A percentile compares a stretch with the other conserved stretches of the same genome.
Evolutionary conservation across 1,284 basidiomycete species (phyloP).

Genomic region (Leccinum pachyderme): DNA sequence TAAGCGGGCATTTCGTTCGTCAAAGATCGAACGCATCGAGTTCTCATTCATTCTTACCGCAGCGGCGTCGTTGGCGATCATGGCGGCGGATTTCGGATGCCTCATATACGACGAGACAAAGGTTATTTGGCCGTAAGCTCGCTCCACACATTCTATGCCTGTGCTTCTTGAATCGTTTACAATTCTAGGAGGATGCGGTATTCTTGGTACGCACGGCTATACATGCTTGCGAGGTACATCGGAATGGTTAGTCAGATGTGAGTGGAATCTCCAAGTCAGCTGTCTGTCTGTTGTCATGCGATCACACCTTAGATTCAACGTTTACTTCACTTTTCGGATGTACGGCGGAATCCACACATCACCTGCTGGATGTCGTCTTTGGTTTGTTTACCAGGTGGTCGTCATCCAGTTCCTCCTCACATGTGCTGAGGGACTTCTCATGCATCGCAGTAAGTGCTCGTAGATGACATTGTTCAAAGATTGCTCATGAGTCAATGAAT

Average conservation of each 20-base stretch:
- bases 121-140: slow-evolving; percentile 12
- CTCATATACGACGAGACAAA: slow-evolving; percentile 10
- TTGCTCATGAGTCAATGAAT: neutral
- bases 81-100: slow-evolving; percentile 10
- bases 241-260: slow-evolving; percentile 14
- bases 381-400: slow-evolving; percentile 14
- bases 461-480: neutral
- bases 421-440: slow-evolving; percentile 5
- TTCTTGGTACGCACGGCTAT: slow-evolving; percentile 5
- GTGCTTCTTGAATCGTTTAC: neutral
- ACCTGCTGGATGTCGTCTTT: neutral
- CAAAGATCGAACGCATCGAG: neutral
- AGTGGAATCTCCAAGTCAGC: neutral
- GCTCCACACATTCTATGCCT: too few species aligned
- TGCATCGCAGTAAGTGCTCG: slow-evolving; percentile 10
- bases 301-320: slow-evolving; percentile 1
- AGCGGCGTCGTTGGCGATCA: slow-evolving; percentile 6
- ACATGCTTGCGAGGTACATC: slow-evolving; percentile 10
- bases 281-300: slow-evolving; percentile 15
- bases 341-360: neutral
- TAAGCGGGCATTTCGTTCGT: neutral
- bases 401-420: slow-evolving; percentile 12
- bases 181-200: slow-evolving; percentile 2
- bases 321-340: slow-evolving; percentile 7
- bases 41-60: neutral